These are phyloP conservation scores for Alternaria viburni DNA, from an alignment of 2,329 filamentous ascomycete species.

Conservation along the genomic window DNA sequence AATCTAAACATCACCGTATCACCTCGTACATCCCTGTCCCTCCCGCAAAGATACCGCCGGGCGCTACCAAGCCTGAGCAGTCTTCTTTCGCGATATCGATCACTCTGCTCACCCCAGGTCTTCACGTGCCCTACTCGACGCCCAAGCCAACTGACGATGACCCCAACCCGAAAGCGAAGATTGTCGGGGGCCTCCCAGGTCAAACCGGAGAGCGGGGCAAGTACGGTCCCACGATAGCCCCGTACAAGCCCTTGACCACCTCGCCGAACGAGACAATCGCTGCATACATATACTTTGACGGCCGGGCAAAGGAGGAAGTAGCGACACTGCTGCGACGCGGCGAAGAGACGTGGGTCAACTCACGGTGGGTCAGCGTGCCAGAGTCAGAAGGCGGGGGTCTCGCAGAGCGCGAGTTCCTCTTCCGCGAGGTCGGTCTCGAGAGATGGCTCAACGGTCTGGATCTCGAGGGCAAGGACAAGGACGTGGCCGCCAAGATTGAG, in stretches of 20 bases:
- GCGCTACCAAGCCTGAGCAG: constrained; percentile 79
- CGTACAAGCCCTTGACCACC: constrained; percentile 90
- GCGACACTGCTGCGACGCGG: constrained; percentile 89
- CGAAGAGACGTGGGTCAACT: constrained; percentile 99
- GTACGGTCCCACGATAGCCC: constrained; percentile 67
- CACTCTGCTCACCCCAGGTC: constrained; percentile 85
- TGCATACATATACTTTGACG: constrained; percentile 99
- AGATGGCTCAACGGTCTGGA: constrained; percentile 96
- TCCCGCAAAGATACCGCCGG: constrained; percentile 74
- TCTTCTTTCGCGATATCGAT: constrained; percentile 98
- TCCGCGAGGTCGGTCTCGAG: constrained; percentile 94
- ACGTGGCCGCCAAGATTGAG: constrained; percentile 81
- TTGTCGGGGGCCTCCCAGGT: constrained; percentile 74
- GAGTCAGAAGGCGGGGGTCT: constrained; percentile 90
- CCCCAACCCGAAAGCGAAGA: constrained; percentile 80
- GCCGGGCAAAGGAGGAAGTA: constrained; percentile 92
- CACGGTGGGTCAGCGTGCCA: constrained; percentile 93
- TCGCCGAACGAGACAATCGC: constrained; percentile 97
- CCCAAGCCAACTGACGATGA: constrained; percentile 79
- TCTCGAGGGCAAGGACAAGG: constrained; percentile 76
- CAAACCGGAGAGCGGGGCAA: constrained; percentile 58
- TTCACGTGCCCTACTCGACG: constrained; percentile 90
- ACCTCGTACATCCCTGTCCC: constrained; percentile 97
- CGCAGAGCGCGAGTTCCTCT: constrained; percentile 94
- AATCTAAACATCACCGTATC: constrained; percentile 88